A percentile compares a stretch with the other conserved stretches of the same genome.
Evolutionary conservation across 1,139 yeast species (phyloP).

Genomic region (Blastobotrys malaysiensis): DNA sequence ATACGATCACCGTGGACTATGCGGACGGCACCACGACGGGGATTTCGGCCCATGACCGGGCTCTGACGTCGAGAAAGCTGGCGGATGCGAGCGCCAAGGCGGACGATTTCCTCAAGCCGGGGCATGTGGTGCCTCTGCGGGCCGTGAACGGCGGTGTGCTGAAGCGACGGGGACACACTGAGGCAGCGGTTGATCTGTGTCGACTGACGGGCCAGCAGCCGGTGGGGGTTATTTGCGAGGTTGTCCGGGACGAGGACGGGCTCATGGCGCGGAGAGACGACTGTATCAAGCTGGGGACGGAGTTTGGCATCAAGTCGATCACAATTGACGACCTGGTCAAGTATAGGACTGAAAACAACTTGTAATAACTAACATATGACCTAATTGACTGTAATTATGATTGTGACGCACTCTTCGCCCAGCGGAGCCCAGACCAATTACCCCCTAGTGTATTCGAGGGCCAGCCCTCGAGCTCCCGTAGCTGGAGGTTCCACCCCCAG

Average conservation of each 20-base stretch:
- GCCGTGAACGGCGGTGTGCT: constrained; percentile 83
- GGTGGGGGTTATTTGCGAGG: constrained; percentile 89
- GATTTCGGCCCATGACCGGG: constrained; percentile 90
- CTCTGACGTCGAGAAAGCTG: constrained; percentile 67
- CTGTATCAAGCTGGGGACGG: constrained; percentile 63
- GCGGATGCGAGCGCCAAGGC: constrained; percentile 58
- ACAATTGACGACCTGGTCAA: constrained; percentile 74
- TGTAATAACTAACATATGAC: not conserved
- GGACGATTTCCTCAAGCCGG: constrained; percentile 77
- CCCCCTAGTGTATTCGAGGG: too few species aligned
- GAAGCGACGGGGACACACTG: constrained; percentile 93
- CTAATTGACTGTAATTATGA: not conserved
- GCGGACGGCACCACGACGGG: constrained; percentile 91
- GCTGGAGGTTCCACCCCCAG: too few species aligned
- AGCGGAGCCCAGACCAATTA: too few species aligned
- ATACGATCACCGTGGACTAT: constrained; percentile 86
- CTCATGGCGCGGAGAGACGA: constrained; percentile 92
- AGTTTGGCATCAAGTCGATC: constrained; percentile 62
- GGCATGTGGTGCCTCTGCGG: constrained; percentile 87
- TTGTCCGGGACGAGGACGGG: constrained; percentile 91
- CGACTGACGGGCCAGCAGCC: constrained; percentile 71
- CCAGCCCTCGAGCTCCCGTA: too few species aligned
- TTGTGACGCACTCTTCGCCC: too few species aligned
- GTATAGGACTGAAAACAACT: constrained; percentile 29
- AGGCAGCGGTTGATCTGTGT: constrained; percentile 90